phyloP scores from a whole-genome alignment of 192 early-diverging fungal genomes.

The Gonapodya prolifera region DNA sequence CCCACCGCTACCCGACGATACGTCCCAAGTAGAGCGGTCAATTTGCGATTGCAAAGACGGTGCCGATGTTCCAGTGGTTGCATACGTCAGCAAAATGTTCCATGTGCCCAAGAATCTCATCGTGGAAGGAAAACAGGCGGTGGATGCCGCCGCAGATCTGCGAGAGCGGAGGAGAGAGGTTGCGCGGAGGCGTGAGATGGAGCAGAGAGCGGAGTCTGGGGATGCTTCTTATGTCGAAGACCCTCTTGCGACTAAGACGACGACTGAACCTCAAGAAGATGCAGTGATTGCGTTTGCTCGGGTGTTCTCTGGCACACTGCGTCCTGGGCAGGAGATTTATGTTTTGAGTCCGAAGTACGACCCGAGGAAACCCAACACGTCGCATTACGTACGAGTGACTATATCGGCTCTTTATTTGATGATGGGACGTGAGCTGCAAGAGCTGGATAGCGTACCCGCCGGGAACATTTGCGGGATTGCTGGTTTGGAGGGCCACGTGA shows the following conservation, averaged over 20 bases:
- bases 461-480: constrained; percentile 95
- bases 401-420: constrained; percentile 78
- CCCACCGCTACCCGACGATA: constrained; percentile 10
- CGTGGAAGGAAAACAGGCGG: constrained; percentile 36
- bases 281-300: constrained; percentile 72
- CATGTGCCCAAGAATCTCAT: constrained; percentile 29
- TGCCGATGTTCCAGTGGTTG: constrained; percentile 53
- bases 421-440: constrained; percentile 91
- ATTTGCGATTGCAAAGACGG: constrained; percentile 59
- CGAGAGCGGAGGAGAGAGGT: constrained; percentile 47
- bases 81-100: constrained; percentile 91
- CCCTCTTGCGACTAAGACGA: constrained; percentile 2
- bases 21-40: constrained; percentile 51
- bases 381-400: constrained; percentile 44
- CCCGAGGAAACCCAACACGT: constrained; percentile 27
- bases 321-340: constrained; percentile 72
- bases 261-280: constrained; percentile 19
- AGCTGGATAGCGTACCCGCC: constrained; percentile 70
- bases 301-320: constrained; percentile 81
- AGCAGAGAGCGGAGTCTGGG: constrained; percentile 6
- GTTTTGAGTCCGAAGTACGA: constrained; percentile 92
- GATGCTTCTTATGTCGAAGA: neutral
- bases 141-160: constrained; percentile 66
- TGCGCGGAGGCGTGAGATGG: constrained; percentile 5
- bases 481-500: constrained; percentile 71